phyloP scores from a whole-genome alignment of 495 filamentous ascomycete species.

The Talaromyces trachyspermus region DNA sequence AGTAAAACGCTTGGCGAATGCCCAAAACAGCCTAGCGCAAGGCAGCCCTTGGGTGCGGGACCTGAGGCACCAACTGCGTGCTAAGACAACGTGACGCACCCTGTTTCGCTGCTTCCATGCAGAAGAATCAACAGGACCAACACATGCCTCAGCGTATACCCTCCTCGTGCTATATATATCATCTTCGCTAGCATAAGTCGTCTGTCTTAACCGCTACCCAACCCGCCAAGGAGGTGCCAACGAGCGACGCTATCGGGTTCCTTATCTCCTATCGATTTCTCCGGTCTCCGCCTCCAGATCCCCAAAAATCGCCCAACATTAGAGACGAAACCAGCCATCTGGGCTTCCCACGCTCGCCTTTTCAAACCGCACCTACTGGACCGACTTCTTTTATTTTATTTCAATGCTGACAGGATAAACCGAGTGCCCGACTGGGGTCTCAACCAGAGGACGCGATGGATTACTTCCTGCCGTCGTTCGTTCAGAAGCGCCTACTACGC shows the following conservation, averaged over 20 bases:
- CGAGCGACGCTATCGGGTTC: neutral
- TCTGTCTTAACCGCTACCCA: no score
- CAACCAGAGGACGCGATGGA: slow-evolving; percentile 27
- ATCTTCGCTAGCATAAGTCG: no score
- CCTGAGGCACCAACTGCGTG: neutral
- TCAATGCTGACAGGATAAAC: no score
- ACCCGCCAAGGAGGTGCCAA: neutral
- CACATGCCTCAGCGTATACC: neutral
- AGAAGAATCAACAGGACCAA: neutral
- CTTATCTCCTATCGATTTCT: slow-evolving; percentile 3
- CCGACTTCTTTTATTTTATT: no score
- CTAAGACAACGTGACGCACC: slow-evolving; percentile 1
- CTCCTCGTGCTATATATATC: neutral
- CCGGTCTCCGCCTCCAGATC: neutral
- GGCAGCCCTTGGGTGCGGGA: neutral
- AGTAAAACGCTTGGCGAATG: no score
- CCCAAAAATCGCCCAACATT: neutral
- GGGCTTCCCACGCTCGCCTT: no score
- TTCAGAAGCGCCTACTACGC: slow-evolving; percentile 75
- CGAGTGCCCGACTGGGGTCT: slow-evolving; percentile 17
- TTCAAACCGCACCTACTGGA: no score
- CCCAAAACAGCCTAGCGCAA: neutral
- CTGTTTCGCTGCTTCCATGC: neutral
- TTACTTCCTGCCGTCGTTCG: slow-evolving; percentile 63
- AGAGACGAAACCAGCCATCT: neutral